Evolutionary conservation across 1,284 basidiomycete species (phyloP), one percentile per base, ranked within the genome.

Genomic region (Apiotrichum domesticum): DNA sequence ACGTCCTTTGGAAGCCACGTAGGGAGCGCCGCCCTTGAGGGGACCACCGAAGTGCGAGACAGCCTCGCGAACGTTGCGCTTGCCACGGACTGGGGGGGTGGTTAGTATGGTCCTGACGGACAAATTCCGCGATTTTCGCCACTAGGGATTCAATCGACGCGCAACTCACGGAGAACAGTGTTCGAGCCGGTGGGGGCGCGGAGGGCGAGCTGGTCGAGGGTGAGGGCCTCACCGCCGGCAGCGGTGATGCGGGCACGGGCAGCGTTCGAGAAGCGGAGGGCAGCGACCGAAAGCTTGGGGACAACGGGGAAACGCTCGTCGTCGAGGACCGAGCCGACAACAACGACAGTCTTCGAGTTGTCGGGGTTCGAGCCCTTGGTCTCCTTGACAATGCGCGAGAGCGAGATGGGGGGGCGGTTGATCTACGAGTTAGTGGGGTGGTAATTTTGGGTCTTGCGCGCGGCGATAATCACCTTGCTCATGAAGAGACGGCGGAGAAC

Each of bases 401-500:
- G 83, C 70, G 95, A 98, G 66, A 98, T 81, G 58, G 96, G 96
- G 54, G 96, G 92, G 66, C 92, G 90, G 86, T 98, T 98, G 84
- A 85, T 86, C 84, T 94, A 37, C 8, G 29, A 8, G 32, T 48
- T 29, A 39, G 33, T 46, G 9, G 4, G 8, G 21, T 15, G 32
- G 35, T 8, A 35, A 33, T 33, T 43, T 13, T 10, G 14, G n/a
- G 3, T 53, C n/a, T 11, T 6, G 9, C 4, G 11, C 13, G 37
- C 13, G 37, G 37, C 37, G 3, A 29, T 29, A 63, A 66, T 56
- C 60, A 72, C 70, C 66, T 75, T 75, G 77, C 90, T 93, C 80
- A 94, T 87, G 84, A 93, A 98, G 63, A 98, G 87, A 62, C 95
- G 89, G 80, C 87, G 90, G 74, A 99, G 91, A 79, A 99, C 83